A percentile compares a stretch with the other conserved stretches of the same genome.
These are phyloP conservation scores for Hirsutella rhossiliensis DNA, from an alignment of 2,329 filamentous ascomycete genomes.

Conservation along the genomic window DNA sequence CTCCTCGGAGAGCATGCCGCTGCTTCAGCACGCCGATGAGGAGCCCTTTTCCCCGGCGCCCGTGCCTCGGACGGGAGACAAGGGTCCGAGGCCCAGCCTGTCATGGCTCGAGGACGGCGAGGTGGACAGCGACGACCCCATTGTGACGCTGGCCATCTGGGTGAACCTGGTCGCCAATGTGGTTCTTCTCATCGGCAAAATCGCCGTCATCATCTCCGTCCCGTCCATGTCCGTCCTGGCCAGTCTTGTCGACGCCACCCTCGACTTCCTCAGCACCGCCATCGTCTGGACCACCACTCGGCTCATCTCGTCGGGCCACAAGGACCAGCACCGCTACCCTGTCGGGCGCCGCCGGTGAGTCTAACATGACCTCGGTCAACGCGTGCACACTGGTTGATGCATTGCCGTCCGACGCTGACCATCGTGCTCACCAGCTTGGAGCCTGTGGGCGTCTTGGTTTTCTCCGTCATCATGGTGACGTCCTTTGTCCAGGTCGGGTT, in stretches of 20 bases:
- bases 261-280: constrained; percentile 71
- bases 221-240: constrained; percentile 74
- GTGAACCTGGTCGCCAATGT: constrained; percentile 72
- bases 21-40: constrained; percentile 38
- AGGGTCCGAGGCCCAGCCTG: constrained; percentile 40
- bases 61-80: constrained; percentile 9
- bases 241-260: constrained; percentile 64
- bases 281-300: constrained; percentile 72
- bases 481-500: constrained; percentile 70
- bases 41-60: constrained; percentile 26
- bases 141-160: constrained; percentile 82
- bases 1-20: constrained; percentile 54
- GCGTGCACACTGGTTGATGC: not conserved
- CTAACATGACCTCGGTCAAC: not conserved
- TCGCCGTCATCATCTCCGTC: constrained; percentile 64
- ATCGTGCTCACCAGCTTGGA: constrained; percentile 42
- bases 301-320: constrained; percentile 51
- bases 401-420: too few relatives aligned
- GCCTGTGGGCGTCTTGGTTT: constrained; percentile 69
- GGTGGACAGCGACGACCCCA: constrained; percentile 57
- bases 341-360: constrained; percentile 53
- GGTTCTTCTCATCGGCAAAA: constrained; percentile 62
- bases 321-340: constrained; percentile 65
- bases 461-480: constrained; percentile 77
- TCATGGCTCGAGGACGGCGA: constrained; percentile 62